Percentiles rank a stretch among this genome's conserved stretches.
Evolutionary conservation across 768 basidiomycete species (phyloP).

Genomic region (Rhizopogon vesiculosus): DNA sequence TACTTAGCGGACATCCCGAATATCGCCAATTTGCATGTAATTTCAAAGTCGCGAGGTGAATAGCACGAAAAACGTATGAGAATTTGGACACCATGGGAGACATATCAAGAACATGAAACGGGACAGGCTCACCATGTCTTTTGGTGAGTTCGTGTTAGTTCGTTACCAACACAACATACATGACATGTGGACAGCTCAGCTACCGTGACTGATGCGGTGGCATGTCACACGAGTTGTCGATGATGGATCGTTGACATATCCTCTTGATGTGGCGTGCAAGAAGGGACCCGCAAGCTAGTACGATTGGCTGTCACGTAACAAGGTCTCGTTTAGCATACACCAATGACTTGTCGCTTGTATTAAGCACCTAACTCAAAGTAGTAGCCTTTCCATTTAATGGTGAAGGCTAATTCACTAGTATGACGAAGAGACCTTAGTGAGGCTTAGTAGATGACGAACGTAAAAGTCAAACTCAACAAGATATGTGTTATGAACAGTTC

Average conservation of each 20-base stretch:
- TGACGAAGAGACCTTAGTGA: not conserved
- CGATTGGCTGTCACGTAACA: not conserved
- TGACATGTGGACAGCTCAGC: too few species aligned
- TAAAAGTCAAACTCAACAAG: not conserved
- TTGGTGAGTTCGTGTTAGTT: too few species aligned
- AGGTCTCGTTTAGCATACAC: not conserved
- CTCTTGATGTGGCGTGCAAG: not conserved
- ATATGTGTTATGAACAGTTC: not conserved
- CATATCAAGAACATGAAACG: too few species aligned
- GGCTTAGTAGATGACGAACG: not conserved
- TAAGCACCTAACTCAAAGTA: too few species aligned
- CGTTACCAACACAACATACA: too few species aligned
- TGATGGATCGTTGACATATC: not conserved
- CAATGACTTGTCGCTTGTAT: not conserved
- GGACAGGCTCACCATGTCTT: too few species aligned
- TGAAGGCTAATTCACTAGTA: not conserved
- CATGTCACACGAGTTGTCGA: not conserved
- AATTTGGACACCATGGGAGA: too few species aligned
- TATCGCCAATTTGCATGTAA: not conserved
- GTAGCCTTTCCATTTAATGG: too few species aligned
- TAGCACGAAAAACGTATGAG: not conserved
- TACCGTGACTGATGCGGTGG: not conserved
- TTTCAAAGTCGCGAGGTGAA: not conserved
- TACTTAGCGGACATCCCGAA: not conserved
- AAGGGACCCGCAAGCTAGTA: not conserved